Percentiles rank a stretch among this genome's conserved stretches.
Conservation (phyloP, 2,329 filamentous ascomycete genomes). For the Trichoderma hamatum region DNA sequence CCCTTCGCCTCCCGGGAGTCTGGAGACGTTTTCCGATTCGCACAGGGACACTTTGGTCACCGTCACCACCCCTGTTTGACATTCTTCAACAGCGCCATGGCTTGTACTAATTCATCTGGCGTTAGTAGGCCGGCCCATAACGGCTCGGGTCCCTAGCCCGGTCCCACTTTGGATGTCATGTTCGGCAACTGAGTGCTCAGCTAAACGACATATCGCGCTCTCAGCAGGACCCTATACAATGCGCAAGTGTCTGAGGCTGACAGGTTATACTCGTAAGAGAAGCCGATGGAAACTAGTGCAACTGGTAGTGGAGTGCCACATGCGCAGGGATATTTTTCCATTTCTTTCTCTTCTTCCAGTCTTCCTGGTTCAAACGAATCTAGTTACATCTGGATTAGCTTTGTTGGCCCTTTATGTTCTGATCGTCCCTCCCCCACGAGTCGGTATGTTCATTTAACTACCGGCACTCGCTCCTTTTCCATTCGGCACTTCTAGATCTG, state of each 20-base stretch:
- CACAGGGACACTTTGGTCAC: neutral
- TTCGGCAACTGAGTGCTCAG: neutral
- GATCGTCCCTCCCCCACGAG: neutral
- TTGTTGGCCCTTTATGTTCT: neutral
- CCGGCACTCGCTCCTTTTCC: neutral
- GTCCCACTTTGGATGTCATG: constrained; percentile 11
- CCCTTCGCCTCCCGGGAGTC: neutral
- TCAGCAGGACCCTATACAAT: neutral
- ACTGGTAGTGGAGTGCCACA: neutral
- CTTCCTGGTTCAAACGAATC: neutral
- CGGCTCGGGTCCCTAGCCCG: constrained; percentile 13
- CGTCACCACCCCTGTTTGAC: constrained; percentile 5
- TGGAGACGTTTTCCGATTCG: neutral
- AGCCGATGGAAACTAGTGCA: neutral
- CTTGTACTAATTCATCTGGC: constrained; percentile 3
- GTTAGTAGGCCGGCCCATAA: neutral
- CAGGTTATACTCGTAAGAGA: neutral
- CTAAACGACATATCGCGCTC: neutral
- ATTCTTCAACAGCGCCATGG: neutral
- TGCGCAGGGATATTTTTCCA: neutral
- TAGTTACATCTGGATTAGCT: neutral
- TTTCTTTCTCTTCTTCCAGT: neutral
- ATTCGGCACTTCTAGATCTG: neutral
- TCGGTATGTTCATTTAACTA: neutral
- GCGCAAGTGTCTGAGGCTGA: neutral